Base-by-base conservation (phyloP, 345 rosid genomes). In the Pseudoturritis turrita region DNA sequence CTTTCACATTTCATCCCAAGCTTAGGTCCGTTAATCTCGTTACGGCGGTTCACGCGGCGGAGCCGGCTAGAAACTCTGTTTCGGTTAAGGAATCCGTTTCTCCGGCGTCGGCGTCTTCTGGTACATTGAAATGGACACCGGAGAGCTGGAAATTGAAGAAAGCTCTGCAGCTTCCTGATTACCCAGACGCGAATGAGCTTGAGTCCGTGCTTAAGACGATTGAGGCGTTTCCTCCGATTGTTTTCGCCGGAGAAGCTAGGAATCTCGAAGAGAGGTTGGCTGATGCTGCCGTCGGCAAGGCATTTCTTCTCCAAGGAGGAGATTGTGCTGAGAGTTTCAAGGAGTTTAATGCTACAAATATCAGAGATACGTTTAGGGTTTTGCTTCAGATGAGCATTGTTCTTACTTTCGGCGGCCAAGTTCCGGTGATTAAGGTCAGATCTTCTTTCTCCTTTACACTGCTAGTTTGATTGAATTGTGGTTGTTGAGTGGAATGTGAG, bases 311-410 rank as follows among this genome's bases (percentile, higher is more conserved):
- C 2, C 88, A 84, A 69, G 87, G 87, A 23, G 87, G 86, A 1
- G 86, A 85, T 55, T 82, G 86, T 66, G 86, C 88, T 3, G 88
- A 84, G 85, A 81, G 89, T 64, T 83, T 83, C 83, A 81, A 85
- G 76, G 86, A 83, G 78, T 83, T 83, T 68, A 71, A 78, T 58
- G 85, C 87, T 17, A 65, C 56, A 12, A 75, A 83, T 67, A 83
- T 83, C 17, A 75, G 87, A 68, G 82, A 83, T 18, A 83, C 88
- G 9, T 82, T 84, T 33, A 80, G 88, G 68, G 72, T 85, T 46
- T n/a, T 85, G 64, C 78, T 83, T 67, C 89, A 85, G 83, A 85
- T 85, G 89, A 64, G 90, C 18, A 83, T 70, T 64, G 90, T 86
- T 22, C 90, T 86, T 29, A 83, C 71, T 19, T 86, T 83, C 39